Evolutionary conservation across 78 protist genomes (phyloP).

Genomic region (Speleostelium caveatum): DNA sequence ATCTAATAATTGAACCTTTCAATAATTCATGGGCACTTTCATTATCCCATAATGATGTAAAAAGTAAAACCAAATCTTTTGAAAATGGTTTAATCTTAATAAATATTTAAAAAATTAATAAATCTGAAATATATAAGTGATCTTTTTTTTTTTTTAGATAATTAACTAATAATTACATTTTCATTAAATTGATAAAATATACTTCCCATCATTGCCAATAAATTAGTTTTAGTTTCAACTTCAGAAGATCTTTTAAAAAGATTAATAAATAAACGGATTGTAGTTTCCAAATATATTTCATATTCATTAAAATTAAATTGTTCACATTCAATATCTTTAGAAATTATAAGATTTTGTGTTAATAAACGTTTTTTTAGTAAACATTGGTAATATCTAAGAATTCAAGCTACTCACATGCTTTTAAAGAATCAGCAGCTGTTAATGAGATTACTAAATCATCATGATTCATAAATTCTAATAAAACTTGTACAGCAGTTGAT

Average conservation of each 20-base stretch:
- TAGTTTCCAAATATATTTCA: background rate
- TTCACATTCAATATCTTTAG: constrained; percentile 23
- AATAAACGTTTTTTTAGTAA: background rate
- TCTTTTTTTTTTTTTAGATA: no score
- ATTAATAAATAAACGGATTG: background rate
- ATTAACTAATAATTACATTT: background rate
- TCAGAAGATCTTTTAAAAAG: background rate
- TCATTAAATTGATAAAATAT: constrained; percentile 12
- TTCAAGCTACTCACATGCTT: no score
- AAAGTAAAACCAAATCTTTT: background rate
- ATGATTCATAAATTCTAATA: constrained; percentile 9
- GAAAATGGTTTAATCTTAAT: constrained; percentile 28
- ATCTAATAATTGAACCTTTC: constrained; percentile 27
- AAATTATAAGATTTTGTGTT: no score
- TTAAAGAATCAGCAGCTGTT: constrained; percentile 43
- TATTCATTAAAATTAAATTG: background rate
- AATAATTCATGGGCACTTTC: constrained; percentile 5
- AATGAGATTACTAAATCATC: constrained; percentile 34
- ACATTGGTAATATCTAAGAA: background rate
- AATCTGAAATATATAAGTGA: background rate
- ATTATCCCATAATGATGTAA: constrained; percentile 10
- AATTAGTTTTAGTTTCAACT: constrained; percentile 2
- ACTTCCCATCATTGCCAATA: background rate
- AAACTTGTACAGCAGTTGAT: background rate
- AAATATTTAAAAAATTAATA: background rate